A percentile compares a stretch with the other conserved stretches of the same genome.
Conservation (phyloP, 192 early-diverging fungal species). For the Dissophora globulifera region DNA sequence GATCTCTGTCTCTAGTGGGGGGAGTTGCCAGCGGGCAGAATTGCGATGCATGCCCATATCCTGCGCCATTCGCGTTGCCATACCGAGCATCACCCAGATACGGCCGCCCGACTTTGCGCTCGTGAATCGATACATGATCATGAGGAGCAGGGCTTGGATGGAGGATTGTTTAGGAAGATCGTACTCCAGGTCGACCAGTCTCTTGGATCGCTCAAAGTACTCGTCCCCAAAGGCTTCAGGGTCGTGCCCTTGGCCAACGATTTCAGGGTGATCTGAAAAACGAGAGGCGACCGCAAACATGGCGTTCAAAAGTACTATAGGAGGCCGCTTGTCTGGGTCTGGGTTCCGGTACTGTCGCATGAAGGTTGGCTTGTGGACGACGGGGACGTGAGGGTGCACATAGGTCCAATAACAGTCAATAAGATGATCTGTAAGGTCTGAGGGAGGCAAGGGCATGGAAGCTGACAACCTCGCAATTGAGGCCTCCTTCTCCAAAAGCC, state of each 20-base stretch:
- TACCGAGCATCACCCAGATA: constrained; percentile 76
- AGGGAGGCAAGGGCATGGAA: constrained; percentile 62
- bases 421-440: constrained; percentile 68
- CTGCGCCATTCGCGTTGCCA: constrained; percentile 67
- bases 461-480: constrained; percentile 14
- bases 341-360: constrained; percentile 50
- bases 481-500: constrained; percentile 21
- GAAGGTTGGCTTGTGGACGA: constrained; percentile 68
- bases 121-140: constrained; percentile 75
- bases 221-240: constrained; percentile 64
- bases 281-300: constrained; percentile 65
- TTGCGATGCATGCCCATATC: constrained; percentile 68
- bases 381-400: constrained; percentile 74
- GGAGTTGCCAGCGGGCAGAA: constrained; percentile 61
- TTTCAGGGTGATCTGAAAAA: constrained; percentile 54
- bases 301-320: constrained; percentile 60
- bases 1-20: constrained; percentile 61
- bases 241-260: constrained; percentile 42
- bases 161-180: constrained; percentile 67
- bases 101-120: constrained; percentile 67
- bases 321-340: constrained; percentile 44
- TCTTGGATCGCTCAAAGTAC: constrained; percentile 76
- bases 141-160: constrained; percentile 71
- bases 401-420: constrained; percentile 73
- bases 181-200: constrained; percentile 76